Percentiles rank a stretch among this genome's conserved stretches.
These are phyloP conservation scores for Clarireedia homoeocarpa DNA, from an alignment of 2,329 filamentous ascomycete genomes.

Conservation along the genomic window DNA sequence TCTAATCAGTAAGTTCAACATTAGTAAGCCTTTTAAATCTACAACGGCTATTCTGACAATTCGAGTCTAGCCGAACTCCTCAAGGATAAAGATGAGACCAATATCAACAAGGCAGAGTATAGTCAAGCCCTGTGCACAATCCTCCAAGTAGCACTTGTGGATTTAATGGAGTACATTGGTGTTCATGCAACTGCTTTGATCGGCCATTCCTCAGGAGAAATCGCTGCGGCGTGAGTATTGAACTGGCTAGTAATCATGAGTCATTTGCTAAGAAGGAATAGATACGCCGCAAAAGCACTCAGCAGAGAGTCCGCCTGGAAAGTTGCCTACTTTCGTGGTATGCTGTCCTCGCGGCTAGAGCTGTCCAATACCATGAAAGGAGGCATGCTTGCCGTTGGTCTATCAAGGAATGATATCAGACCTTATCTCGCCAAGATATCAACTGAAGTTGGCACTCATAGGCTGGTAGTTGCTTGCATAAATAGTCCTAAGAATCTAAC, in stretches of 20 bases:
- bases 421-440: background rate
- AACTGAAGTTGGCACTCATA: background rate
- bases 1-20: too few relatives aligned
- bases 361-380: background rate
- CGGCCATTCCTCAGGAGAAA: slow-evolving; percentile 41
- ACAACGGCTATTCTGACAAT: too few relatives aligned
- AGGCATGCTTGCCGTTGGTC: slow-evolving; percentile 1
- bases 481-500: slow-evolving; percentile 23
- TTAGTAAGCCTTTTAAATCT: too few relatives aligned
- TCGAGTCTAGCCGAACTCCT: background rate
- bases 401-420: background rate
- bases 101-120: slow-evolving; percentile 18
- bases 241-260: background rate
- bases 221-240: slow-evolving; percentile 23
- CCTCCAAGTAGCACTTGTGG: slow-evolving; percentile 38
- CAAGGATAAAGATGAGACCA: background rate
- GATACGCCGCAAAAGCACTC: slow-evolving; percentile 25
- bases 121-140: slow-evolving; percentile 37
- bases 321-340: slow-evolving; percentile 3
- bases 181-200: slow-evolving; percentile 32
- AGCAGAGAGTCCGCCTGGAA: slow-evolving; percentile 5
- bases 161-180: slow-evolving; percentile 35
- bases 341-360: background rate
- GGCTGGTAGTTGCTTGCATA: slow-evolving; percentile 25
- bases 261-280: background rate